Conservation (phyloP, 768 basidiomycete species). For the Rubroboletus pulcherrimus region DNA sequence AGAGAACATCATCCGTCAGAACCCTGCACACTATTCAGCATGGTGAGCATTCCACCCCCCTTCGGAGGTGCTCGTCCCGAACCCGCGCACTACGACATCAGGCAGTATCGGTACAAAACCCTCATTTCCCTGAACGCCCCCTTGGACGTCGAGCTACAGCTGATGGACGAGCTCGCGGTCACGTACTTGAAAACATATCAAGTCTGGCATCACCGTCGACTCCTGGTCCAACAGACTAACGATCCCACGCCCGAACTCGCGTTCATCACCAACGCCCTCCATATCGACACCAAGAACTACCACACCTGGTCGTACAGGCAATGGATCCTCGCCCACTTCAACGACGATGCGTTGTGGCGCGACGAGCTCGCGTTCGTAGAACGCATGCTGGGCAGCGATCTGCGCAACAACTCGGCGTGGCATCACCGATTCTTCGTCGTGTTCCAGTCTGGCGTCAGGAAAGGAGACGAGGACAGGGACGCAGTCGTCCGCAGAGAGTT, state of each 20-base stretch:
- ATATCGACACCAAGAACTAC: conserved; percentile 90
- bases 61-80: background rate
- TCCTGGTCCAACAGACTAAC: conserved; percentile 58
- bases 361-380: conserved; percentile 77
- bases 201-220: conserved; percentile 92
- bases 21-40: conserved; percentile 96
- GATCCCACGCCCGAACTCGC: conserved; percentile 64
- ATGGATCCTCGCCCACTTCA: conserved; percentile 87
- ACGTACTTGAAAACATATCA: conserved; percentile 92
- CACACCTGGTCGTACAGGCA: conserved; percentile 99
- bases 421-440: conserved; percentile 91
- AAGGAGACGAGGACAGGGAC: conserved; percentile 59
- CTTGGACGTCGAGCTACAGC: conserved; percentile 69
- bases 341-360: conserved; percentile 64
- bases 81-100: conserved; percentile 28
- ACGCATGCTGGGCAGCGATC: conserved; percentile 63
- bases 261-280: conserved; percentile 73
- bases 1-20: conserved; percentile 81
- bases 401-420: conserved; percentile 98
- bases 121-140: conserved; percentile 63
- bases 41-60: conserved; percentile 54
- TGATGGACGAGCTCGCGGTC: conserved; percentile 87
- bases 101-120: conserved; percentile 95
- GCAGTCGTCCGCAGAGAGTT: conserved; percentile 66
- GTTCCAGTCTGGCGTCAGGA: conserved; percentile 60